These are phyloP conservation scores for Lophiostoma macrostomum DNA, from an alignment of 495 filamentous ascomycete genomes.

Conservation along the genomic window DNA sequence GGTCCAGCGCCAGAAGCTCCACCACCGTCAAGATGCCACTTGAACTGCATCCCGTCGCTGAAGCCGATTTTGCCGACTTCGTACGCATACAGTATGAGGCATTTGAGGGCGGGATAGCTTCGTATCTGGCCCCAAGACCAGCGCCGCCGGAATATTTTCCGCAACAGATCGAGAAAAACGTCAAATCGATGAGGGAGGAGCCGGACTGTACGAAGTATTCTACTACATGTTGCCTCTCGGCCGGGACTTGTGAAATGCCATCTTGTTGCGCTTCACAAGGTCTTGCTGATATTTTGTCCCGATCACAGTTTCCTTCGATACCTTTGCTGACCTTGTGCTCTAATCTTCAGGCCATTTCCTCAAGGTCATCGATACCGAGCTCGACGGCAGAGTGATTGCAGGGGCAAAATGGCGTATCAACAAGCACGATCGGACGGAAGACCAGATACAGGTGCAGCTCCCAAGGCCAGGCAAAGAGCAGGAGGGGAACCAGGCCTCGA, in stretches of 20 bases:
- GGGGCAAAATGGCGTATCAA: constrained; percentile 33
- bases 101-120: constrained; percentile 22
- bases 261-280: too few species aligned
- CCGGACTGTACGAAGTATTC: too few species aligned
- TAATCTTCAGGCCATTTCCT: constrained; percentile 18
- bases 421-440: constrained; percentile 13
- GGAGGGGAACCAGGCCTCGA: constrained; percentile 6
- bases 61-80: constrained; percentile 12
- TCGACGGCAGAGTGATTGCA: constrained; percentile 15
- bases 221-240: too few species aligned
- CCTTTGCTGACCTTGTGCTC: too few species aligned
- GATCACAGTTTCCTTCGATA: too few species aligned
- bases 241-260: too few species aligned
- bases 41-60: constrained; percentile 5
- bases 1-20: not conserved
- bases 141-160: not conserved
- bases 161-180: not conserved
- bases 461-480: constrained; percentile 5
- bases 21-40: constrained; percentile 24
- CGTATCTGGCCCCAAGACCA: constrained; percentile 1
- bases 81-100: constrained; percentile 11
- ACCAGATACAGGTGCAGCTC: constrained; percentile 15
- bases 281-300: too few species aligned
- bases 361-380: constrained; percentile 33
- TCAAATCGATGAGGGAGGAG: constrained; percentile 6